Conservation (phyloP, 768 basidiomycete species). For the Neoboletus magnificus region DNA sequence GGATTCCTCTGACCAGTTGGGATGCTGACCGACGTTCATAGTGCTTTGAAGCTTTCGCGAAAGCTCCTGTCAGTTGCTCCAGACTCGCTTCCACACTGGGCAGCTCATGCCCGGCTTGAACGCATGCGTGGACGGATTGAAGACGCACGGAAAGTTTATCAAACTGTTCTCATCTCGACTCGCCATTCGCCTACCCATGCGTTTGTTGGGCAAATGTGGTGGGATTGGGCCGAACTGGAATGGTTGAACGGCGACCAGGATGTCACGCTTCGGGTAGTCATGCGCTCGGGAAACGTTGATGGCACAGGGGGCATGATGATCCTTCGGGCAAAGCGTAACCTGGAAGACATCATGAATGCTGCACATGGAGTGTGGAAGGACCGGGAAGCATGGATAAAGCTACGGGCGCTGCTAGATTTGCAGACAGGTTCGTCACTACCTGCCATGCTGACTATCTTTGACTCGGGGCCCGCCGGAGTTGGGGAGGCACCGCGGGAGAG, state of each 20-base stretch:
- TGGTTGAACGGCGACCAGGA: conserved; percentile 59
- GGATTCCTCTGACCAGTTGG: background rate
- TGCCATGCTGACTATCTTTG: conserved; percentile 39
- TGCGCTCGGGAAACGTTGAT: conserved; percentile 52
- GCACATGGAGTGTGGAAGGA: conserved; percentile 47
- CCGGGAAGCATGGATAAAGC: conserved; percentile 61
- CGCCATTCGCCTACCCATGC: conserved; percentile 33
- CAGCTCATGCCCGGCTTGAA: conserved; percentile 74
- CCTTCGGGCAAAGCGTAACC: conserved; percentile 58
- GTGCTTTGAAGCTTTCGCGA: conserved; percentile 69
- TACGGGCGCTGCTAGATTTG: conserved; percentile 64
- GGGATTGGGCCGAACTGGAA: conserved; percentile 84
- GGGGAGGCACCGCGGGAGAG: conserved; percentile 41
- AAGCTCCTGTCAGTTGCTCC: conserved; percentile 52
- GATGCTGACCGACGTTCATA: conserved; percentile 29
- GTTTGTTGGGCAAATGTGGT: conserved; percentile 57
- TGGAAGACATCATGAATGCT: conserved; percentile 50
- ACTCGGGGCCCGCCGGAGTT: conserved; percentile 24
- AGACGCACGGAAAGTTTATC: conserved; percentile 77
- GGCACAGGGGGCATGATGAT: conserved; percentile 51
- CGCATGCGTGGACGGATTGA: conserved; percentile 57
- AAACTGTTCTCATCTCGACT: conserved; percentile 56
- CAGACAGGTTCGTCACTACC: conserved; percentile 43
- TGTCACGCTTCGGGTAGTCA: conserved; percentile 49
- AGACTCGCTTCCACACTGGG: conserved; percentile 65